These are phyloP conservation scores for Eucalyptus brandiana DNA, from an alignment of 345 rosid genomes.

Conservation along the genomic window DNA sequence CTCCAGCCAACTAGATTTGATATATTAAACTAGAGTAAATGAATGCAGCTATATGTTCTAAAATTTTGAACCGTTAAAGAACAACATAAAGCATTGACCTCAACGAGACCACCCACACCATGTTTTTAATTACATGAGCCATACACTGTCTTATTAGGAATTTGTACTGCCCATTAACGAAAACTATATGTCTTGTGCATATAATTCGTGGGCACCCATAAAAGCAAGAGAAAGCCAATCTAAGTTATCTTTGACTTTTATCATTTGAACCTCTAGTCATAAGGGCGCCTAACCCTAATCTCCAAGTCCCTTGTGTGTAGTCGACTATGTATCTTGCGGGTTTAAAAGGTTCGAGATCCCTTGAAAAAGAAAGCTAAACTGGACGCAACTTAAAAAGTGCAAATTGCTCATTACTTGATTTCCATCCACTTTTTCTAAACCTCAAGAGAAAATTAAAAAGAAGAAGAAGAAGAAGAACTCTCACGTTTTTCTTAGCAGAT, in stretches of 20 bases:
- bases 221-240: not conserved
- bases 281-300: not conserved
- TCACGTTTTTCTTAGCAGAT: not conserved
- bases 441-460: not conserved
- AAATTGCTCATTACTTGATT: not conserved
- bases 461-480: not conserved
- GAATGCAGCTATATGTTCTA: not conserved
- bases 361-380: not conserved
- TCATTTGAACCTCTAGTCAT: not conserved
- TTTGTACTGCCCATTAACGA: not conserved
- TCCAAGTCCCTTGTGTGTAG: not conserved
- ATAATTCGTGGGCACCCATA: not conserved
- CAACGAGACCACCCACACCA: too few relatives aligned
- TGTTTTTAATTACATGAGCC: not conserved
- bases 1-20: not conserved
- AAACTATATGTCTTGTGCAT: not conserved
- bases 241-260: not conserved
- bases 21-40: not conserved
- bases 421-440: accelerated
- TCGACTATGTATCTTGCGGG: not conserved
- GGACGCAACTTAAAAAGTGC: not conserved
- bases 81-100: too few relatives aligned
- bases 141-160: not conserved
- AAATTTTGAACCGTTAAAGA: too few relatives aligned
- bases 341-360: not conserved